A percentile compares a stretch with the other conserved stretches of the same genome.
Evolutionary conservation across 352 stramenopile genomes (phyloP).

Genomic region (Thalassiosira exigua): DNA sequence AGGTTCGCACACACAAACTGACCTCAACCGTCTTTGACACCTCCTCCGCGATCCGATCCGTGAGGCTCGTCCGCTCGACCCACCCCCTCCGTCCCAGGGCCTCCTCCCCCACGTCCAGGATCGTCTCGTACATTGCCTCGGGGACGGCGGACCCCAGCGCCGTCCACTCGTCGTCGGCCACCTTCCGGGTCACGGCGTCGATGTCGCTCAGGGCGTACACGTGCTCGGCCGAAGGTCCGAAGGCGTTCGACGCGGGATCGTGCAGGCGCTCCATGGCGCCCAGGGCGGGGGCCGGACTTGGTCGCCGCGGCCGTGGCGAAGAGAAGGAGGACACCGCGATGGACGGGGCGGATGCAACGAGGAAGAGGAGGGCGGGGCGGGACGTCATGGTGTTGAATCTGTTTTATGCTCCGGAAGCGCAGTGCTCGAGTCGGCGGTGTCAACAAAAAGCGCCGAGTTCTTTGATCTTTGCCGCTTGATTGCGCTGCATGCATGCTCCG

Average conservation of each 20-base stretch:
- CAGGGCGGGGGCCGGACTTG: neutral
- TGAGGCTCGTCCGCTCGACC: constrained; percentile 41
- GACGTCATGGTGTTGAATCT: no score
- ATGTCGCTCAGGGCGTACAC: constrained; percentile 50
- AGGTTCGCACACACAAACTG: no score
- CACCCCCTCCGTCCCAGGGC: constrained; percentile 32
- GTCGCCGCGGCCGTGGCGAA: neutral
- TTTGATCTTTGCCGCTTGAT: no score
- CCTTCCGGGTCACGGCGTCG: constrained; percentile 37
- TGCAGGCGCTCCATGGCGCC: constrained; percentile 54
- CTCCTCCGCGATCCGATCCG: constrained; percentile 45
- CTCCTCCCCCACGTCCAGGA: constrained; percentile 49
- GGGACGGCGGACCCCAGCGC: constrained; percentile 44
- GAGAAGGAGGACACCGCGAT: neutral
- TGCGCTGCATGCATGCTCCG: no score
- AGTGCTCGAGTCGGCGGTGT: no score
- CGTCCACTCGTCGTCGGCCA: constrained; percentile 51
- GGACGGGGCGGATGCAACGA: neutral
- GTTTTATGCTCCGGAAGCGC: no score
- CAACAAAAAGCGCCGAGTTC: no score
- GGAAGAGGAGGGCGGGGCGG: constrained; percentile 6
- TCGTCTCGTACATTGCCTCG: constrained; percentile 45
- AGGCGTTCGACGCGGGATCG: constrained; percentile 31
- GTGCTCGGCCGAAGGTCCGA: constrained; percentile 39
- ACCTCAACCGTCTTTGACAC: constrained; percentile 42